phyloP scores from a whole-genome alignment of 2,329 filamentous ascomycete genomes.

The Verticillium tricorpus region DNA sequence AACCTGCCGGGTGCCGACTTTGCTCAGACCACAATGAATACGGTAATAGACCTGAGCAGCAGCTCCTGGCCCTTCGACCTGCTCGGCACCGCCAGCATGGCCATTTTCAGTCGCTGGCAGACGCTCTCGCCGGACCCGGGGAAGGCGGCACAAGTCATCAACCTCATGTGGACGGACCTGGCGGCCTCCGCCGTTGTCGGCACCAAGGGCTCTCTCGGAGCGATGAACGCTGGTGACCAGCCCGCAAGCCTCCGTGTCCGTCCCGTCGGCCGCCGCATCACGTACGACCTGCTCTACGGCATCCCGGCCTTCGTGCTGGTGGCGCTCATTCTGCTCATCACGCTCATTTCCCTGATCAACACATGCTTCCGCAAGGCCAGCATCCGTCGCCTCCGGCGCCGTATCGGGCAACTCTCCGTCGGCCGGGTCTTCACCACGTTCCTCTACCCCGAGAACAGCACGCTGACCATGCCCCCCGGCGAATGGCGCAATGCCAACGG shows the following conservation, averaged over 20 bases:
- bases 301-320: slow-evolving; percentile 24
- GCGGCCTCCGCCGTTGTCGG: slow-evolving; percentile 37
- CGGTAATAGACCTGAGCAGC: slow-evolving; percentile 11
- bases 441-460: slow-evolving; percentile 11
- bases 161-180: slow-evolving; percentile 40
- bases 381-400: slow-evolving; percentile 4
- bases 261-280: slow-evolving; percentile 20
- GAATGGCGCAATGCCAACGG: slow-evolving; percentile 9
- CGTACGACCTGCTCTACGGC: slow-evolving; percentile 25
- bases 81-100: slow-evolving; percentile 22
- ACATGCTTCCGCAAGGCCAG: neutral
- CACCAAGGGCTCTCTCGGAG: slow-evolving; percentile 20
- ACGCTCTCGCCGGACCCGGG: slow-evolving; percentile 21
- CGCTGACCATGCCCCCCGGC: slow-evolving; percentile 9
- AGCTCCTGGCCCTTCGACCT: slow-evolving; percentile 7
- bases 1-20: slow-evolving; percentile 31
- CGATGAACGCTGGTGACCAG: slow-evolving; percentile 11
- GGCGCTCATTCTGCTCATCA: neutral
- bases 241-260: slow-evolving; percentile 16
- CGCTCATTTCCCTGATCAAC: neutral
- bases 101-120: slow-evolving; percentile 36
- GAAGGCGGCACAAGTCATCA: slow-evolving; percentile 28
- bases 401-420: slow-evolving; percentile 12
- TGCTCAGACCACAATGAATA: slow-evolving; percentile 17
- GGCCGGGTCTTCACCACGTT: slow-evolving; percentile 14